A percentile compares a stretch with the other conserved stretches of the same genome.
phyloP scores from a whole-genome alignment of 192 early-diverging fungal species.

The Coemansia reversa region DNA sequence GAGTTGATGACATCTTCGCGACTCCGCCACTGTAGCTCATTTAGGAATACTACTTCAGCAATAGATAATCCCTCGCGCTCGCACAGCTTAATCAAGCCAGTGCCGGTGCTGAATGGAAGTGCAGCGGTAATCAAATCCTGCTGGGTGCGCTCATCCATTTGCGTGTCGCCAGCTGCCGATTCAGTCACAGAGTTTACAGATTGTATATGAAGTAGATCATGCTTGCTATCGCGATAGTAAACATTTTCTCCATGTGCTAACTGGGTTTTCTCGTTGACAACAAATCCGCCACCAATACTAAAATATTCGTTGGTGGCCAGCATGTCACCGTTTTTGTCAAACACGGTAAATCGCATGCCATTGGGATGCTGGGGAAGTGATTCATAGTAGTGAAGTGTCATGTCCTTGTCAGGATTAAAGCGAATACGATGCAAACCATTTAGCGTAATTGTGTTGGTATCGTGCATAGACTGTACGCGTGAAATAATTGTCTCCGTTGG shows the following conservation, averaged over 20 bases:
- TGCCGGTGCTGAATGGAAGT: slow-evolving; percentile 80
- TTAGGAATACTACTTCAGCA: slow-evolving; percentile 93
- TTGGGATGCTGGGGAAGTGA: slow-evolving; percentile 92
- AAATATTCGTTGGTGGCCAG: slow-evolving; percentile 95
- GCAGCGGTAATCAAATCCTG: slow-evolving; percentile 76
- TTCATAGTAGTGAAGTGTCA: slow-evolving; percentile 87
- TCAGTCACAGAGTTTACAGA: background rate
- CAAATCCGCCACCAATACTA: slow-evolving; percentile 94
- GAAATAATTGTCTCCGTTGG: slow-evolving; percentile 77
- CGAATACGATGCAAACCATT: slow-evolving; percentile 73
- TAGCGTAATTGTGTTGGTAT: slow-evolving; percentile 68
- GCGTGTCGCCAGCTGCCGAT: slow-evolving; percentile 24
- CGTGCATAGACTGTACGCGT: slow-evolving; percentile 74
- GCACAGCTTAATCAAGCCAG: slow-evolving; percentile 78
- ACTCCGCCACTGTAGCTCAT: slow-evolving; percentile 88
- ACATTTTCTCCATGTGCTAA: slow-evolving; percentile 73
- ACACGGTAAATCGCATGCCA: slow-evolving; percentile 92
- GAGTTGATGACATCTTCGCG: slow-evolving; percentile 75
- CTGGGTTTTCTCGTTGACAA: slow-evolving; percentile 87
- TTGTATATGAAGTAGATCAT: slow-evolving; percentile 11
- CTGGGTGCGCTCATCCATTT: slow-evolving; percentile 58
- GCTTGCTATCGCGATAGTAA: slow-evolving; percentile 55
- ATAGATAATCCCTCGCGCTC: slow-evolving; percentile 81
- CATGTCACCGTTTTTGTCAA: slow-evolving; percentile 76
- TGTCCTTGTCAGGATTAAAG: slow-evolving; percentile 80